Evolutionary conservation across 495 filamentous ascomycete species (phyloP).

Genomic region (Penicillium chermesinum): DNA sequence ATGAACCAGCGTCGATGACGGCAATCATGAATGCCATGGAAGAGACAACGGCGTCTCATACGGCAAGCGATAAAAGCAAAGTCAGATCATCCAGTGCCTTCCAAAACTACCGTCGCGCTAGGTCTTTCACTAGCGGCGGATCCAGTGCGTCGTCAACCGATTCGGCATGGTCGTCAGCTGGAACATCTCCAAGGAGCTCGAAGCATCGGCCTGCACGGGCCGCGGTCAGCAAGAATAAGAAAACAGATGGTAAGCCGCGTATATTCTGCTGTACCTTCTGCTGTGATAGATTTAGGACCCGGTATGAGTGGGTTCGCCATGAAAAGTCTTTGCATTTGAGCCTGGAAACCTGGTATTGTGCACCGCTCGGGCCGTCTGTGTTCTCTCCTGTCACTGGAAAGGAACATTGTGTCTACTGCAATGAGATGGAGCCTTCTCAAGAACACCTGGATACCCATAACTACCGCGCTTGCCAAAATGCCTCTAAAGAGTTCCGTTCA

Average conservation of each 20-base stretch:
- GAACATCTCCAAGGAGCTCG: constrained; percentile 1
- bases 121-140: constrained; percentile 22
- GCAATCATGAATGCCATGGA: constrained; percentile 61
- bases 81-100: constrained; percentile 43
- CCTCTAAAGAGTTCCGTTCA: constrained; percentile 53
- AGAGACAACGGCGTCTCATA: constrained; percentile 5
- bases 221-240: not conserved
- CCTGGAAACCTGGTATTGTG: constrained; percentile 70
- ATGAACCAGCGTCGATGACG: constrained; percentile 66
- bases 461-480: constrained; percentile 52
- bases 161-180: constrained; percentile 6
- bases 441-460: constrained; percentile 48
- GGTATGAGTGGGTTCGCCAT: constrained; percentile 76
- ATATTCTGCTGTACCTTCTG: constrained; percentile 74
- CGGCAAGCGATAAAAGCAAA: not conserved
- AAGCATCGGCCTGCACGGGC: not conserved
- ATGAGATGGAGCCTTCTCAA: constrained; percentile 8
- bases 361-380: constrained; percentile 46
- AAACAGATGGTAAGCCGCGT: constrained; percentile 5
- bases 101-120: constrained; percentile 54
- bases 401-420: constrained; percentile 9
- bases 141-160: constrained; percentile 13
- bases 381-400: constrained; percentile 4
- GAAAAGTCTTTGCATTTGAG: constrained; percentile 71
- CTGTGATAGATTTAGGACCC: constrained; percentile 68